Evolutionary conservation across 2,329 filamentous ascomycete species (phyloP).

Genomic region (Fusarium sp.): DNA sequence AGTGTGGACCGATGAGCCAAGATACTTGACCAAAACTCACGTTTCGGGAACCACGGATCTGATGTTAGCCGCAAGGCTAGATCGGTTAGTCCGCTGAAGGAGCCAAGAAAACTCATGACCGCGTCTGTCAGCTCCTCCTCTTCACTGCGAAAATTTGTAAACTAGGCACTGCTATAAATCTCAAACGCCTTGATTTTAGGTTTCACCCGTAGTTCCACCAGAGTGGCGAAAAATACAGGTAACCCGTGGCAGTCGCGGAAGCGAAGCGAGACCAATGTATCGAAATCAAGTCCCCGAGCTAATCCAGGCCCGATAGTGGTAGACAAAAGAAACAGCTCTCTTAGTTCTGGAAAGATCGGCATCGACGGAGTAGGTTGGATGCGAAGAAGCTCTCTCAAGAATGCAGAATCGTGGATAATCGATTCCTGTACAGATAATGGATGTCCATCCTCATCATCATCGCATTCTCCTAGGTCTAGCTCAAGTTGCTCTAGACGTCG

Average conservation of each 20-base stretch:
- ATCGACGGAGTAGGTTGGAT: neutral
- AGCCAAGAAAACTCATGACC: neutral
- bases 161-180: neutral
- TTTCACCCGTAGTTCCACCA: neutral
- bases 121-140: neutral
- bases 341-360: neutral
- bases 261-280: neutral
- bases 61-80: neutral
- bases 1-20: neutral
- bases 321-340: neutral
- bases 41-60: neutral
- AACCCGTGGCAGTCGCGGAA: neutral
- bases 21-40: neutral
- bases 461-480: neutral
- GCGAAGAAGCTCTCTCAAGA: neutral
- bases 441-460: neutral
- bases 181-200: neutral
- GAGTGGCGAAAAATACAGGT: neutral
- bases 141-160: neutral
- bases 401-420: neutral
- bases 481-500: neutral
- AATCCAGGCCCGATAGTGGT: neutral
- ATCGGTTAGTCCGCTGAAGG: neutral
- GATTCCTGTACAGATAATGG: neutral
- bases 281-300: neutral